A percentile compares a stretch with the other conserved stretches of the same genome.
Conservation (phyloP, 257 asterid species). For the Gardenia jasminoides region DNA sequence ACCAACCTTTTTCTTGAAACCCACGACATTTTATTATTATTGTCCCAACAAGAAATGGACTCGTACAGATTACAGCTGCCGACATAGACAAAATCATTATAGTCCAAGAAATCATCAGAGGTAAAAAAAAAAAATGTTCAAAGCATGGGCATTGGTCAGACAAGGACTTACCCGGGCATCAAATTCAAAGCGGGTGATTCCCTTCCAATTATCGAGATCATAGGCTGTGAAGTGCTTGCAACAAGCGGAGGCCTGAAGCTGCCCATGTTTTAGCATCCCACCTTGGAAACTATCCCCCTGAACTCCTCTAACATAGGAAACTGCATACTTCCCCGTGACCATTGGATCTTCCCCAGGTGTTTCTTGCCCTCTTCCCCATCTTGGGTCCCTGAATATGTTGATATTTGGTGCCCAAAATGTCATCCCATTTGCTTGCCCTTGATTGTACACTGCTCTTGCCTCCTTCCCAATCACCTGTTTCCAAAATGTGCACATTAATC, state of each 20-base stretch:
- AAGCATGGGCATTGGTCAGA: neutral
- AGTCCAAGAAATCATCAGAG: too few species aligned
- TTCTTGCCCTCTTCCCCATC: slow-evolving; percentile 51
- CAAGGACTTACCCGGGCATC: slow-evolving; percentile 49
- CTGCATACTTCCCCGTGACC: slow-evolving; percentile 30
- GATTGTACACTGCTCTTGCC: slow-evolving; percentile 38
- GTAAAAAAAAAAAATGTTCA: too few species aligned
- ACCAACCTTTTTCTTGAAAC: too few species aligned
- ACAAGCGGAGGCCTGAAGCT: slow-evolving; percentile 68
- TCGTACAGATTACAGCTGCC: too few species aligned
- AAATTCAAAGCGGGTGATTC: slow-evolving; percentile 48
- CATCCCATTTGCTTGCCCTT: slow-evolving; percentile 38
- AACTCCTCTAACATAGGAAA: slow-evolving; percentile 65
- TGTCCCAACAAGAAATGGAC: too few species aligned
- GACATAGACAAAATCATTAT: too few species aligned
- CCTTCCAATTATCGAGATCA: slow-evolving; percentile 71
- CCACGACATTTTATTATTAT: too few species aligned
- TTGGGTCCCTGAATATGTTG: slow-evolving; percentile 43
- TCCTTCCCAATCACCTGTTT: slow-evolving; percentile 38
- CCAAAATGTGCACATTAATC: neutral
- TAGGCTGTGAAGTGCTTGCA: slow-evolving; percentile 78
- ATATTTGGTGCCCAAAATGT: slow-evolving; percentile 49
- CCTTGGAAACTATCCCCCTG: slow-evolving; percentile 72
- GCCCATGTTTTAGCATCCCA: slow-evolving; percentile 39
- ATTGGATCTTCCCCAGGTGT: slow-evolving; percentile 44